Evolutionary conservation across 495 filamentous ascomycete genomes (phyloP).

Genomic region (Aspergillus carlsbadensis): DNA sequence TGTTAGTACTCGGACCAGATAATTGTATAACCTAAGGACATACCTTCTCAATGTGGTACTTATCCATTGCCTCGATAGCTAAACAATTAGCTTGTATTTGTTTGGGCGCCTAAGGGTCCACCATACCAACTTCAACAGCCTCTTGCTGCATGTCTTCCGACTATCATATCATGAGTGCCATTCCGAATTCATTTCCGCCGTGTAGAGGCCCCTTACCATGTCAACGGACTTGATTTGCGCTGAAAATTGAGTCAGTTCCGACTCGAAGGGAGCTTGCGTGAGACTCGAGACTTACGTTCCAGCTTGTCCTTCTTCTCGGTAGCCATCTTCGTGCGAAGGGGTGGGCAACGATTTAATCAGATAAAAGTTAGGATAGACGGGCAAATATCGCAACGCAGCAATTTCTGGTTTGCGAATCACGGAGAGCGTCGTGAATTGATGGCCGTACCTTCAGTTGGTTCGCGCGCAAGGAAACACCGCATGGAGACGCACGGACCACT

Average conservation of each 20-base stretch:
- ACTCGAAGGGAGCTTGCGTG: constrained; percentile 1
- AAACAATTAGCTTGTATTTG: constrained; percentile 23
- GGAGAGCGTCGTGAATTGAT: constrained; percentile 4
- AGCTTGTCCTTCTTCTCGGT: constrained; percentile 68
- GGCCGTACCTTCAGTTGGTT: constrained; percentile 3
- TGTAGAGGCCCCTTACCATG: constrained; percentile 65
- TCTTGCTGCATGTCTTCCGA: constrained; percentile 96
- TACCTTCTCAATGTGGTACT: constrained; percentile 93
- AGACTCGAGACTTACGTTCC: constrained; percentile 54
- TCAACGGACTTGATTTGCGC: constrained; percentile 96
- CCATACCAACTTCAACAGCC: constrained; percentile 87
- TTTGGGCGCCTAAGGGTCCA: constrained; percentile 1
- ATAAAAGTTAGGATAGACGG: neutral
- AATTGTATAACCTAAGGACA: constrained; percentile 13
- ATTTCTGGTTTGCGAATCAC: neutral
- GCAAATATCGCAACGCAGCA: neutral
- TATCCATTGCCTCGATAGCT: constrained; percentile 93
- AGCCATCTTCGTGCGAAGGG: constrained; percentile 42
- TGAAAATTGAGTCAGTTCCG: constrained; percentile 45
- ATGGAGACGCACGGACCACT: constrained; percentile 20
- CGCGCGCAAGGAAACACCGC: constrained; percentile 17
- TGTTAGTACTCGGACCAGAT: constrained; percentile 18
- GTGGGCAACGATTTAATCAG: neutral
- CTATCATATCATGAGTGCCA: constrained; percentile 46
- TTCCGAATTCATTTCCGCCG: neutral